These are phyloP conservation scores for Populus ilicifolia DNA, from an alignment of 345 rosid species.

Conservation along the genomic window DNA sequence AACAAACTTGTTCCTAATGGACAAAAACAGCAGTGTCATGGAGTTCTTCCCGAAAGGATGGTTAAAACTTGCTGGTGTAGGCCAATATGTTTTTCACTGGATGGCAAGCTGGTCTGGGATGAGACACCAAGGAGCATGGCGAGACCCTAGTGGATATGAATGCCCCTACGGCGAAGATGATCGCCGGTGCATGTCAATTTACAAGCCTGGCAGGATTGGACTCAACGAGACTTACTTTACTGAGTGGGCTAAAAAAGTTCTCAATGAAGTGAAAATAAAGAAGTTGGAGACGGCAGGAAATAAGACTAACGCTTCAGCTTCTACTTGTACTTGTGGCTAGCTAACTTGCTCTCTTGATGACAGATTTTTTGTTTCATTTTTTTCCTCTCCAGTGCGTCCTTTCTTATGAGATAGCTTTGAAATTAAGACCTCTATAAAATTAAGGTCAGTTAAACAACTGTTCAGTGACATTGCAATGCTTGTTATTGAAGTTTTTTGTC, in stretches of 20 bases:
- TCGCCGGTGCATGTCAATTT: constrained; percentile 65
- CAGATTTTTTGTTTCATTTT: too few relatives aligned
- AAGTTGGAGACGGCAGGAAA: constrained; percentile 18
- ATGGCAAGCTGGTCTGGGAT: constrained; percentile 78
- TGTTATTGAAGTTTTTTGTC: too few relatives aligned
- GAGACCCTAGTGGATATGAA: constrained; percentile 53
- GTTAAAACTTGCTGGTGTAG: constrained; percentile 69
- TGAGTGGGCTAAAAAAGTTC: constrained; percentile 50
- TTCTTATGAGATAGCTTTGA: too few relatives aligned
- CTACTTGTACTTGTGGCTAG: constrained; percentile 26
- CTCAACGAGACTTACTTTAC: constrained; percentile 46
- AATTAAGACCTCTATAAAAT: too few relatives aligned
- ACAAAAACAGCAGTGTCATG: constrained; percentile 66
- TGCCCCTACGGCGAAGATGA: constrained; percentile 59
- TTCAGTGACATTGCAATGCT: too few relatives aligned
- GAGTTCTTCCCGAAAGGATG: constrained; percentile 78
- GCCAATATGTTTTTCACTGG: constrained; percentile 67
- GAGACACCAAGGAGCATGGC: constrained; percentile 69
- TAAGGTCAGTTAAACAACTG: too few relatives aligned
- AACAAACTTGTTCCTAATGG: constrained; percentile 71
- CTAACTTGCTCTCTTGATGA: too few relatives aligned
- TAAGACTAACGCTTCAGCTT: constrained; percentile 5
- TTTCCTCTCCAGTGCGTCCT: too few relatives aligned
- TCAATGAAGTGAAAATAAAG: constrained; percentile 31
- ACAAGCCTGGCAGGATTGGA: constrained; percentile 58